phyloP scores from a whole-genome alignment of 2,329 filamentous ascomycete genomes.

The Curvularia hawaiiensis region DNA sequence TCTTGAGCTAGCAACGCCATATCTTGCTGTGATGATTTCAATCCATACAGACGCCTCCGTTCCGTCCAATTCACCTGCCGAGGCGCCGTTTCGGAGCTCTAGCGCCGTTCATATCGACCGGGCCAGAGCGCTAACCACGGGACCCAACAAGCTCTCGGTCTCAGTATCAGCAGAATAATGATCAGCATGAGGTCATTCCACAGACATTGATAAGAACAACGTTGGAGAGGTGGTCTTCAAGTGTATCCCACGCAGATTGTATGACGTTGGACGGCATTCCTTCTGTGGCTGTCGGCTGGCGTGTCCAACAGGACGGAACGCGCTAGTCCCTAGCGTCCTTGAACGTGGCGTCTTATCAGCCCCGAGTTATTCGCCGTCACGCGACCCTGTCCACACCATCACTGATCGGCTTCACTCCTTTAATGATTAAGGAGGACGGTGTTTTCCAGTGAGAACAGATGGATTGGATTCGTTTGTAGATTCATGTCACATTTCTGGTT shows the following conservation, averaged over 20 bases:
- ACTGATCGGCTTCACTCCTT: neutral
- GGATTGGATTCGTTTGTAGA: neutral
- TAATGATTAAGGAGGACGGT: neutral
- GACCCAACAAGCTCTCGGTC: neutral
- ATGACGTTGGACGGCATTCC: neutral
- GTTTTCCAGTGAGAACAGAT: neutral
- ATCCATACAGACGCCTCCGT: neutral
- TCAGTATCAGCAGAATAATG: neutral
- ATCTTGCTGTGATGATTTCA: neutral
- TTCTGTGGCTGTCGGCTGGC: neutral
- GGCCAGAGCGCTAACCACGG: neutral
- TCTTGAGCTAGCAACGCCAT: neutral
- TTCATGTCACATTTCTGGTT: neutral
- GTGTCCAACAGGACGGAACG: neutral
- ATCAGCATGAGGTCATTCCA: neutral
- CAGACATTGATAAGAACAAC: neutral
- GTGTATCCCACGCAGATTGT: neutral
- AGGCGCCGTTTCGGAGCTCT: neutral
- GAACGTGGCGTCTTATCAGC: neutral
- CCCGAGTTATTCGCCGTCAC: neutral
- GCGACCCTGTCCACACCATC: neutral
- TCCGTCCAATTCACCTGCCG: neutral
- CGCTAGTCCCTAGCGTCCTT: neutral
- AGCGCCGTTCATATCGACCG: neutral
- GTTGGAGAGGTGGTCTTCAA: neutral